Evolutionary conservation across 306 rosid species (phyloP), one percentile per base, ranked within the genome.

Genomic region (Sphenostylis stenocarpa): DNA sequence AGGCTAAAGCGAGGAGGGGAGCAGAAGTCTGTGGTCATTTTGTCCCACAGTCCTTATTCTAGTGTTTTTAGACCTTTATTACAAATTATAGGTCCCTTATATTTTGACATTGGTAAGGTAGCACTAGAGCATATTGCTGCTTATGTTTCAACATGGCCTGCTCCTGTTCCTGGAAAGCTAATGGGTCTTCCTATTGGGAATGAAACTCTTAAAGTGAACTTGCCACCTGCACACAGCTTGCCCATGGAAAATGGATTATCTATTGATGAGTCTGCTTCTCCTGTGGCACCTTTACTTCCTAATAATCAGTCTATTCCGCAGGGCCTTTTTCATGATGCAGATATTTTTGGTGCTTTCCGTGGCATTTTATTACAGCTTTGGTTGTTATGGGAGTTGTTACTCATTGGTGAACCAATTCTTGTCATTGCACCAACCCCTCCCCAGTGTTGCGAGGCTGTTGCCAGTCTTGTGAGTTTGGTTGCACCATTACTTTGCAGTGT

Each of bases 121-220:
- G 98, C 98, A 85, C 86, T 91, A 23, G 96, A 93, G 84, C 96
- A 91, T 81, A 91, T 93, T 74, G 95, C 96, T 77, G 89, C 89
- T 45, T 89, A 77, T 83, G 93, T 93, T 64, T 93, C 98, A 55
- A 73, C 80, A 66, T 91, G 98, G 96, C 96, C 95, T 28, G 85
- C 86, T 68, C 95, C 98, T 49, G 17, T 80, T 36, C 94, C 90
- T 3, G 98, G 96, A 62, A 85, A 84, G 79, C 83, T 79, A 72
- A 89, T 91, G 98, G 94, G 91, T 83, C 98, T 93, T 77, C 94
- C 98, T 15, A 91, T 93, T 67, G 96, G 98, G 82, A 93, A 91
- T 81, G 96, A 96, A 24, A 70, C 20, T 13, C 91, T 93, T 66
- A 89, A 88, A 86, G 98, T 91, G 76, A 88, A 87, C 85, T 83